Percentiles rank a stretch among this genome's conserved stretches.
These are phyloP conservation scores for Pezicula radicicola DNA, from an alignment of 2,329 filamentous ascomycete genomes.

Conservation along the genomic window DNA sequence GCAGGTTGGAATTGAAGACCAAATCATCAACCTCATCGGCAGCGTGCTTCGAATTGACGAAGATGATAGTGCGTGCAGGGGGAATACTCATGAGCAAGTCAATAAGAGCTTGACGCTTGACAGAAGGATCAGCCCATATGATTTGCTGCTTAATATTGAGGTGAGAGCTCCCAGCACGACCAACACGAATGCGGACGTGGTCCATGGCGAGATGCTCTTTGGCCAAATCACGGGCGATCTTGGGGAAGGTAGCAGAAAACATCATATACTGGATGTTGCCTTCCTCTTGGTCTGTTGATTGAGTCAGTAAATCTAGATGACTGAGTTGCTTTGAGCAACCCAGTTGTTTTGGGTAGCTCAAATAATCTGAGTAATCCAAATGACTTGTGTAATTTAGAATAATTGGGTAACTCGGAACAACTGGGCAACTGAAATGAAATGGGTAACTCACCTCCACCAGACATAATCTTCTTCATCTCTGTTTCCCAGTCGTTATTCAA, in stretches of 20 bases:
- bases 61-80: slow-evolving; percentile 80
- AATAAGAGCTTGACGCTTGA: slow-evolving; percentile 69
- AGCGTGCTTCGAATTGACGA: slow-evolving; percentile 76
- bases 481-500: slow-evolving; percentile 75
- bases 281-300: slow-evolving; percentile 66
- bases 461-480: slow-evolving; percentile 72
- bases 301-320: slow-evolving; percentile 9
- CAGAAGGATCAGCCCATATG: slow-evolving; percentile 58
- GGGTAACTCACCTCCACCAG: slow-evolving; percentile 67
- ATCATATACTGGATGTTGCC: slow-evolving; percentile 70
- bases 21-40: slow-evolving; percentile 88
- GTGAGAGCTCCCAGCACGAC: slow-evolving; percentile 80
- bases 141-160: slow-evolving; percentile 79
- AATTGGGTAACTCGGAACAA: too few species aligned
- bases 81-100: slow-evolving; percentile 69
- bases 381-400: too few species aligned
- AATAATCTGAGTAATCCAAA: too few species aligned
- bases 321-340: too few species aligned
- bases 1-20: slow-evolving; percentile 75
- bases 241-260: slow-evolving; percentile 94
- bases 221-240: slow-evolving; percentile 71
- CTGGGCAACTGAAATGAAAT: background rate
- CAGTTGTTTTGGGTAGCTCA: too few species aligned
- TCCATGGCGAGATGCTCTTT: slow-evolving; percentile 70
- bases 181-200: slow-evolving; percentile 79